Base-by-base conservation (phyloP, 2,329 filamentous ascomycete species). In the Botryotinia globosa region DNA sequence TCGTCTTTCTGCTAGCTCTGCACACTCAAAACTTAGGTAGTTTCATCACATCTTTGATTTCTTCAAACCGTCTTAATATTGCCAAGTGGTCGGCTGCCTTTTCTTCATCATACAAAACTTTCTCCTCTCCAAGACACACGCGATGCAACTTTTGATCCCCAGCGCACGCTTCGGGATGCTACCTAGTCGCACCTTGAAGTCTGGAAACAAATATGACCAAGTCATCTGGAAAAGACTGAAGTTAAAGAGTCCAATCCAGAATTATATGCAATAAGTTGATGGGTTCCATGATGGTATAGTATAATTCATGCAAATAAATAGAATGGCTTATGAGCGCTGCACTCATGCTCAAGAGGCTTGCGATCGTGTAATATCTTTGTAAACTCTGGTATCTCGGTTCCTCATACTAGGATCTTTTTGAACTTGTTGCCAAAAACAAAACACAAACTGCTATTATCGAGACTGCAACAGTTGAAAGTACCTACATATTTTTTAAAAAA, bases 141-240 rank as follows among this genome's bases (percentile, higher is more conserved):
- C 83, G 1, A 90, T 87, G 80, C 95, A 96, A 80, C 93, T 88
- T 65, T 93, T 91, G 5, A 91, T 91, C 80, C 80, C 97, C 51
- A 96, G 85, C 44, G 96, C 83, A 18, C 92, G 85, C 77, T 87
- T 90, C 32, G 91, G 91, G 0, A 91, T 91, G 34, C 81, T 83
- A 2, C 85, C 81, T 42, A 87, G 87, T 92, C 92, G 96, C 16
- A 94, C 89, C 81, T 97, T 96, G 84, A 96, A 96, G 80, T 97
- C 93, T 0, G 93, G 91, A n/a, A 97, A 80, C 96, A 97, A 62
- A 97, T 94, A 80, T 96, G 93, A 96, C 89, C 42, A 97, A 83
- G 0, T 93, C 93, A 77, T 96, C 90, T 77, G 97, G 86, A 14
- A 96, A 84, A 82, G 1, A 97, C 83, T 0, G 91, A 94, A 3